phyloP scores from a whole-genome alignment of 129 eudicot species.

The Calendula officinalis region DNA sequence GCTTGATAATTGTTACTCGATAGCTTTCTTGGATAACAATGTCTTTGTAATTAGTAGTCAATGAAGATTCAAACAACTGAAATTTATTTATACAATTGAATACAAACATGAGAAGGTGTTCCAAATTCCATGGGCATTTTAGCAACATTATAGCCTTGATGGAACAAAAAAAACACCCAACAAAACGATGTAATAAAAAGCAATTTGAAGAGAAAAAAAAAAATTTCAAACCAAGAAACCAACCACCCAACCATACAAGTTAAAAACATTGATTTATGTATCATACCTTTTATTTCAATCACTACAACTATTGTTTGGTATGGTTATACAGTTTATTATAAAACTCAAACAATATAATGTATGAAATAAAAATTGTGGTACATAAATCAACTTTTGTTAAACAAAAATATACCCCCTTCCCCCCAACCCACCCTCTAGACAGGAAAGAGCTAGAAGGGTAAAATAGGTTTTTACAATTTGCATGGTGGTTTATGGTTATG shows the following conservation, averaged over 20 bases:
- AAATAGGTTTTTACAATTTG: slow-evolving; percentile 16
- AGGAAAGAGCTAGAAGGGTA: slow-evolving; percentile 18
- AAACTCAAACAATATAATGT: no score
- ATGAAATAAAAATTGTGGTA: no score
- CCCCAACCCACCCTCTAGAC: not conserved
- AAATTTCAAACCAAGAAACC: not conserved
- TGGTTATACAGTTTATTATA: no score
- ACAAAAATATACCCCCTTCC: not conserved
- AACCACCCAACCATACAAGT: not conserved
- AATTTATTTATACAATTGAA: no score
- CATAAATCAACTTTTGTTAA: not conserved
- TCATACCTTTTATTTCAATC: not conserved
- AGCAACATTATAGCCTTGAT: no score
- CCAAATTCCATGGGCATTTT: no score
- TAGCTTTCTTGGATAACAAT: no score
- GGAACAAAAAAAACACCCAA: not conserved
- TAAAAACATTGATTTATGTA: not conserved
- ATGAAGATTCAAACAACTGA: no score
- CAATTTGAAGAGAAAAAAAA: not conserved
- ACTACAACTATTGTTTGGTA: no score
- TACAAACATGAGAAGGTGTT: no score
- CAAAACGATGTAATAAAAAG: slow-evolving; percentile 9
- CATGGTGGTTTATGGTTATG: slow-evolving; percentile 19
- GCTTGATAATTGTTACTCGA: no score
- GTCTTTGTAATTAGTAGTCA: no score